Conservation (phyloP, 257 asterid species). For the Nemophila menziesii region DNA sequence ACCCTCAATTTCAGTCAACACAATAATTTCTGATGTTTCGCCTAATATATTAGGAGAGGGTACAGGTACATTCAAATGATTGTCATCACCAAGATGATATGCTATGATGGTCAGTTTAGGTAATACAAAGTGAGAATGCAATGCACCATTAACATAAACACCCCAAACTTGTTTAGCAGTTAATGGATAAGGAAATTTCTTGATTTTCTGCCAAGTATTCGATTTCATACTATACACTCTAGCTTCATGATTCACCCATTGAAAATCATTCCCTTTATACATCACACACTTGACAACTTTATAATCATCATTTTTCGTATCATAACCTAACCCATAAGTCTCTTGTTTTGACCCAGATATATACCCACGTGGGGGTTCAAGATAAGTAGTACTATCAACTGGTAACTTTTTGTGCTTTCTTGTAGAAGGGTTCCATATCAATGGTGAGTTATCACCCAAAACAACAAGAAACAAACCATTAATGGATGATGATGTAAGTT, state of each 20-base stretch:
- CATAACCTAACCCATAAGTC: constrained; percentile 11
- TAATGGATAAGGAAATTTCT: constrained; percentile 6
- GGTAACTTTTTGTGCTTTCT: constrained; percentile 19
- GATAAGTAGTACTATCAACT: constrained; percentile 18
- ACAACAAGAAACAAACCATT: constrained; percentile 16
- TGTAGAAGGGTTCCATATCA: constrained; percentile 34
- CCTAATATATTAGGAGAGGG: neutral
- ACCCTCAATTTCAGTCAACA: neutral
- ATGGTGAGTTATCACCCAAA: constrained; percentile 8
- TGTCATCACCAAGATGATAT: constrained; percentile 5
- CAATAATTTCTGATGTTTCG: neutral
- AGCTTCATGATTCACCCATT: constrained; percentile 4
- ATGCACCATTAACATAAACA: neutral
- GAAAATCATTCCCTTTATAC: neutral
- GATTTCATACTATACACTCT: constrained; percentile 6
- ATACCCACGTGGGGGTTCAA: constrained; percentile 6
- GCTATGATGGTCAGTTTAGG: constrained; percentile 12
- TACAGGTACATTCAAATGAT: constrained; percentile 4
- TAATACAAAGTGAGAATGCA: constrained; percentile 1
- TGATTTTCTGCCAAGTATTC: constrained; percentile 4
- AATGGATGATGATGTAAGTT: constrained; percentile 14
- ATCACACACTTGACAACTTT: constrained; percentile 11
- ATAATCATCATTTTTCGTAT: constrained; percentile 12
- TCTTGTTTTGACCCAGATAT: constrained; percentile 6
- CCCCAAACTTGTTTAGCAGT: constrained; percentile 2